These are phyloP conservation scores for Sechiopsis laciniata DNA, from an alignment of 306 rosid species.

Conservation along the genomic window DNA sequence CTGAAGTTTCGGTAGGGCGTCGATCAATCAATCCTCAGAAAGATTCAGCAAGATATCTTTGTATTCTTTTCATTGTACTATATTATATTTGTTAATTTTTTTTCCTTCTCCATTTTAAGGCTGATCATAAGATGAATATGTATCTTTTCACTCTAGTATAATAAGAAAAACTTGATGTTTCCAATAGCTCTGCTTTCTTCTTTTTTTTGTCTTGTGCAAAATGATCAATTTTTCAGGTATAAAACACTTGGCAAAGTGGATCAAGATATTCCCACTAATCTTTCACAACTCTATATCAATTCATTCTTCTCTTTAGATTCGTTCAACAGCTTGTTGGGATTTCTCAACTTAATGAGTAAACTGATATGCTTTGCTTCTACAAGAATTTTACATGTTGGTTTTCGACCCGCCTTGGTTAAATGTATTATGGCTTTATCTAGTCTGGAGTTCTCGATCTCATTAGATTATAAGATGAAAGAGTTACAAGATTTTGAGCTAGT, in stretches of 20 bases:
- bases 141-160: constrained; percentile 6
- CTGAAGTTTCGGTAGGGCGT: constrained; percentile 8
- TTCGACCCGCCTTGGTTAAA: neutral
- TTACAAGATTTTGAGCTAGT: no score
- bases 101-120: constrained; percentile 27
- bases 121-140: constrained; percentile 10
- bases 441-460: no score
- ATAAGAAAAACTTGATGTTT: neutral
- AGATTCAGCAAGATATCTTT: constrained; percentile 26
- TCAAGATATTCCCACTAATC: no score
- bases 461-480: no score
- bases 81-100: constrained; percentile 58
- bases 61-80: constrained; percentile 39
- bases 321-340: no score
- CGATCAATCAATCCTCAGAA: neutral
- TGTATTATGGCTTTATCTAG: neutral
- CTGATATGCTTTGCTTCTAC: neutral
- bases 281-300: no score
- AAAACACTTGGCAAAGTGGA: no score
- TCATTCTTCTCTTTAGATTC: no score
- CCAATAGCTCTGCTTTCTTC: neutral
- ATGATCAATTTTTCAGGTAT: no score
- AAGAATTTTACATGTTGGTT: neutral
- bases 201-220: neutral
- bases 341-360: neutral